These are phyloP conservation scores for Albifimbria verrucaria DNA, from an alignment of 2,329 filamentous ascomycete species.

Conservation along the genomic window DNA sequence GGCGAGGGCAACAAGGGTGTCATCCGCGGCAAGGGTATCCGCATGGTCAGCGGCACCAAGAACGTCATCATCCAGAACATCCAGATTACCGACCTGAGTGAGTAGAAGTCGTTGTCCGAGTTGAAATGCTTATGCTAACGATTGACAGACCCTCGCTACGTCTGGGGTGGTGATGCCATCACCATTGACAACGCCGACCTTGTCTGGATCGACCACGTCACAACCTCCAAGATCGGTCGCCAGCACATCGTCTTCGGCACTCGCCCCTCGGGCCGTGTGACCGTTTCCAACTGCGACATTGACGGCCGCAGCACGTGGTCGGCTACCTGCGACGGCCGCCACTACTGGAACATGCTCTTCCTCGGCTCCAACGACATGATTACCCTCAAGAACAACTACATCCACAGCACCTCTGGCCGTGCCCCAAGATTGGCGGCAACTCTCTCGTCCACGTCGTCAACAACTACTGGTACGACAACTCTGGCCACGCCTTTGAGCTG, in stretches of 20 bases:
- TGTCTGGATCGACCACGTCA: slow-evolving; percentile 52
- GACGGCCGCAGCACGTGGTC: slow-evolving; percentile 53
- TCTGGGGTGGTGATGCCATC: slow-evolving; percentile 60
- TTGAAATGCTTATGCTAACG: not conserved
- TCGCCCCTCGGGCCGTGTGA: slow-evolving; percentile 49
- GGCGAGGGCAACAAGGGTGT: slow-evolving; percentile 50
- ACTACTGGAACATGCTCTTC: slow-evolving; percentile 60
- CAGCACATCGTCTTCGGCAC: slow-evolving; percentile 60
- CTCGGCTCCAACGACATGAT: slow-evolving; percentile 51
- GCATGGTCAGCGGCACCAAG: slow-evolving; percentile 39
- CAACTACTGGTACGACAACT: slow-evolving; percentile 57
- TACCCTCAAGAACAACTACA: slow-evolving; percentile 59
- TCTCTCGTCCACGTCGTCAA: slow-evolving; percentile 57
- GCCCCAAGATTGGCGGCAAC: slow-evolving; percentile 54
- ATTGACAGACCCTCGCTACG: slow-evolving; percentile 44
- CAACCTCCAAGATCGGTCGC: slow-evolving; percentile 55
- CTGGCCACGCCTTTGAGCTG: slow-evolving; percentile 56
- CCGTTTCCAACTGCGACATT: slow-evolving; percentile 58
- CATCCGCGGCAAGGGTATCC: slow-evolving; percentile 56
- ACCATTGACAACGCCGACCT: slow-evolving; percentile 44
- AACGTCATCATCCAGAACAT: slow-evolving; percentile 63
- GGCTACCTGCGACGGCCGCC: slow-evolving; percentile 54
- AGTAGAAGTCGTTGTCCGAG: too few species aligned
- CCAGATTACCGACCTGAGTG: slow-evolving; percentile 48
- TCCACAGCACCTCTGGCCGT: slow-evolving; percentile 56